Evolutionary conservation across 805 yeast genomes (phyloP), one percentile per base, ranked within the genome.

Genomic region (Candida sakaeoensis): DNA sequence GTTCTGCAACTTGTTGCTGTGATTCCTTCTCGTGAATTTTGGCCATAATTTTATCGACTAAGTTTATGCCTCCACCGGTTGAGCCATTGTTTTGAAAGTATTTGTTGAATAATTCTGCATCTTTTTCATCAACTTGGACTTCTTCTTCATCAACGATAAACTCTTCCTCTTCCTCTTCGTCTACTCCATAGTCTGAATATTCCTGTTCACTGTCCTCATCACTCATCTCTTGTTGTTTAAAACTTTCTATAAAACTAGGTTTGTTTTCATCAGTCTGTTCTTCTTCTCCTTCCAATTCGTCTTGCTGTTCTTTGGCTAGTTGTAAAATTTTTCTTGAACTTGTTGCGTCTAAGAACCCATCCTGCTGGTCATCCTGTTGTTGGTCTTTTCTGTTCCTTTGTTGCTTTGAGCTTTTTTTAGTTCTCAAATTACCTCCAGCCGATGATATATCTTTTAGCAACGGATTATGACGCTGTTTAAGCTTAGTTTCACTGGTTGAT

Each of bases 31-130:
- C 93, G 51, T 81, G 80, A 41, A 91, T 79, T 46, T 89, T 85
- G 23, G 89, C 96, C 85, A 91, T 75, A 51, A 93, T 89, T 55
- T 89, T 88, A 61, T 93, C 99, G 18, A 96, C 97, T 52, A 93
- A 70, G 50, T 83, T 85, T 53, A 79, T 72, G 40, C 82, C 63
- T 25, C 77, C 40, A 53, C 70, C 35, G 57, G 57, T n/a, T 12
- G 44, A 42, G 26, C 40, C 42, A 5, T 47, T 44, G 16, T 43
- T 27, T 44, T 76, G 75, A 52, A 85, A 76, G 50, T 85, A 90
- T 42, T 80, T 75, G 48, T 89, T 89, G 61, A 90, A 89, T 57
- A 93, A 62, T 33, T 80, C 91, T 9, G 88, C 83, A 50, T 93
- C 98, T 39, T 80, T 82, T 43, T 81, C 91, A 51, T 85, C 85